phyloP scores from a whole-genome alignment of 768 basidiomycete genomes.

The Rhodotorula babjevae region DNA sequence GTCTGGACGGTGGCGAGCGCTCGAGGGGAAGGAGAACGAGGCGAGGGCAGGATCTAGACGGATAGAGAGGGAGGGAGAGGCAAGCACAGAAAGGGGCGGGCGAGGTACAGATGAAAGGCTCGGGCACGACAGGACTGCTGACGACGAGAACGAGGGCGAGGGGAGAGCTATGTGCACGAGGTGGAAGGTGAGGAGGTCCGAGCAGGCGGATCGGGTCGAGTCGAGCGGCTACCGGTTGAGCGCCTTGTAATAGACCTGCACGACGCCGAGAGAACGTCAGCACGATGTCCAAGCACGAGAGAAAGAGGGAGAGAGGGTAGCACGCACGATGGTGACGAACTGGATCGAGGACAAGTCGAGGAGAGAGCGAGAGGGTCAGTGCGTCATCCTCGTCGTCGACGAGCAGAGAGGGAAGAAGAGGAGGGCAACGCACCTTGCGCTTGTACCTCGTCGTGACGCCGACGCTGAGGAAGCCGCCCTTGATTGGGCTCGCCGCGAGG shows the following conservation, averaged over 20 bases:
- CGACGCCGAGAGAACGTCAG: neutral
- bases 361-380: neutral
- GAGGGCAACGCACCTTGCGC: conserved; percentile 63
- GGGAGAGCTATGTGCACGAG: neutral
- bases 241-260: conserved; percentile 37
- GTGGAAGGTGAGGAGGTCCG: neutral
- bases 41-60: neutral
- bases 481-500: conserved; percentile 84
- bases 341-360: neutral
- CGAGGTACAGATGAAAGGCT: neutral
- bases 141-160: neutral
- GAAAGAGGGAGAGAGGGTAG: neutral
- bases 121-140: neutral
- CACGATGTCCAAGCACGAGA: neutral
- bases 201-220: neutral
- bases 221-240: neutral
- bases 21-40: no score
- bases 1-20: no score
- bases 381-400: no score
- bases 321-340: conserved; percentile 40
- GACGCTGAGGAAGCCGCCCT: conserved; percentile 86
- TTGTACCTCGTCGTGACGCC: conserved; percentile 85
- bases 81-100: neutral
- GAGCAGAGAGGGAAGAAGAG: neutral
- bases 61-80: neutral